A percentile compares a stretch with the other conserved stretches of the same genome.
These are phyloP conservation scores for Nephromyces sp. DNA, from an alignment of 169 alveolate species.

Conservation along the genomic window DNA sequence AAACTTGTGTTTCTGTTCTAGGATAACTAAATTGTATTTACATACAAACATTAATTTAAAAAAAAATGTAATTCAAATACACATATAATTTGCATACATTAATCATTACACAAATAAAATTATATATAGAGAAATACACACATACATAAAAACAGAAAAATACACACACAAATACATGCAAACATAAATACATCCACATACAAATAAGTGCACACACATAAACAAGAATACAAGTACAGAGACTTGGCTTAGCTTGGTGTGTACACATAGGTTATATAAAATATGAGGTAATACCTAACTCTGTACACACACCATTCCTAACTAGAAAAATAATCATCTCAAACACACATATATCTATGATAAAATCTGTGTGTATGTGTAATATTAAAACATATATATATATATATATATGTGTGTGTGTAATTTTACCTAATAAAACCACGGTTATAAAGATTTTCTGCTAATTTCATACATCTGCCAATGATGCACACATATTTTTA, in stretches of 20 bases:
- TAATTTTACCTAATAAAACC: constrained; percentile 31
- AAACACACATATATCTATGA: not conserved
- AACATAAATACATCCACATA: not conserved
- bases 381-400: not conserved
- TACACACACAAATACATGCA: not conserved
- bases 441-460: constrained; percentile 87
- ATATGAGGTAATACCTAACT: not conserved
- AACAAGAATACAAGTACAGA: not conserved
- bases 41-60: not conserved
- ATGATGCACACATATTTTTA: not conserved
- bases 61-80: not conserved
- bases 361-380: not conserved
- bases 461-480: constrained; percentile 82
- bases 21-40: not conserved
- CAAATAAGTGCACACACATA: not conserved
- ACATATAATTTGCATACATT: not conserved
- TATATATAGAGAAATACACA: not conserved
- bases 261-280: not conserved
- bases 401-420: not conserved
- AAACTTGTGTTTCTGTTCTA: constrained; percentile 95
- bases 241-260: no score
- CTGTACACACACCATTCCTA: not conserved
- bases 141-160: not conserved
- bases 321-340: not conserved
- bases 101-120: not conserved